Percentiles rank a stretch among this genome's conserved stretches.
phyloP scores from a whole-genome alignment of 371 early-diverging fungal genomes.

The Lichtheimia ornata region DNA sequence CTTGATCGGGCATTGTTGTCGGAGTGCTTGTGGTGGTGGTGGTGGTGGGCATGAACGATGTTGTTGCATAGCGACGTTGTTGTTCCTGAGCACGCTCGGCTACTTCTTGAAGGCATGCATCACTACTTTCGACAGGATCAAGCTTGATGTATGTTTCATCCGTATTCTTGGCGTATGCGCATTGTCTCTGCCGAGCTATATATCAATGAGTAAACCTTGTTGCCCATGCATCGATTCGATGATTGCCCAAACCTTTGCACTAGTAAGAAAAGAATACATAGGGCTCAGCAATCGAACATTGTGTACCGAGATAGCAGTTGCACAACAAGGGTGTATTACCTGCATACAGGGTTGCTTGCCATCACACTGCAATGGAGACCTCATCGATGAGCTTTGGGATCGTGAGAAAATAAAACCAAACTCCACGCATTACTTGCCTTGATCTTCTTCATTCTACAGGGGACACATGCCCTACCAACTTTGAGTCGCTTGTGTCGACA shows the following conservation, averaged over 20 bases:
- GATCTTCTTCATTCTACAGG: conserved; percentile 54
- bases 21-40: neutral
- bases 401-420: no score
- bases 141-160: conserved; percentile 49
- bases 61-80: conserved; percentile 6
- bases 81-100: conserved; percentile 25
- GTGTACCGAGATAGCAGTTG: neutral
- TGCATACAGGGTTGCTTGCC: conserved; percentile 59
- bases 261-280: conserved; percentile 17
- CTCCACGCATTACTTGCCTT: conserved; percentile 29
- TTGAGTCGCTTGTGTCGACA: conserved; percentile 49
- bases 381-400: neutral
- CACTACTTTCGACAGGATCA: conserved; percentile 32
- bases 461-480: conserved; percentile 49
- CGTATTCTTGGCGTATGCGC: conserved; percentile 48
- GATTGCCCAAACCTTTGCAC: conserved; percentile 44
- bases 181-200: conserved; percentile 48
- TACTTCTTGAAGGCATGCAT: conserved; percentile 29
- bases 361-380: conserved; percentile 35
- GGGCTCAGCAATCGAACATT: neutral
- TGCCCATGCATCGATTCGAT: neutral
- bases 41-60: neutral
- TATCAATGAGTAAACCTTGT: neutral
- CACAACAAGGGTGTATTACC: no score
- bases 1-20: no score